phyloP scores from a whole-genome alignment of 305 asterid species.

The Rubia peregrina region DNA sequence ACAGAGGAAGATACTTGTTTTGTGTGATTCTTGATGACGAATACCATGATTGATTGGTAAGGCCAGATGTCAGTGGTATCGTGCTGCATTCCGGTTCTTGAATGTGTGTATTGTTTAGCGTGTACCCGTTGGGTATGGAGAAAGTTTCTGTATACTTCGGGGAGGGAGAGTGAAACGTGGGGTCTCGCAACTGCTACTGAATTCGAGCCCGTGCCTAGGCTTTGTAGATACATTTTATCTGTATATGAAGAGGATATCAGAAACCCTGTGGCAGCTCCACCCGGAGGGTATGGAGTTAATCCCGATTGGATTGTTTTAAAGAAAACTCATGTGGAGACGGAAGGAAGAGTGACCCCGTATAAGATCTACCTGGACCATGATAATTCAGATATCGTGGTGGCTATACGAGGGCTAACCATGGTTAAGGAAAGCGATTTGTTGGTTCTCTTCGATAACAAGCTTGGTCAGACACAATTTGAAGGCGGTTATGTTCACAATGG shows the following conservation, averaged over 20 bases:
- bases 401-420: constrained; percentile 80
- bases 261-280: constrained; percentile 69
- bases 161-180: constrained; percentile 89
- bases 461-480: constrained; percentile 92
- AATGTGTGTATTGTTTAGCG: constrained; percentile 88
- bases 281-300: constrained; percentile 80
- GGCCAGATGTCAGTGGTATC: constrained; percentile 86
- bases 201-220: constrained; percentile 79
- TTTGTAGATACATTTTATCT: constrained; percentile 65
- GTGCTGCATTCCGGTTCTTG: constrained; percentile 82
- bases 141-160: constrained; percentile 80
- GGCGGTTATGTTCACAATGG: constrained; percentile 97
- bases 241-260: constrained; percentile 73
- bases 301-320: constrained; percentile 60
- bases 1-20: background rate
- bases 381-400: constrained; percentile 54
- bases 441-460: constrained; percentile 70
- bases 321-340: constrained; percentile 49
- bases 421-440: constrained; percentile 74
- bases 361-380: constrained; percentile 80
- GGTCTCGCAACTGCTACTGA: constrained; percentile 79
- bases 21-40: constrained; percentile 15
- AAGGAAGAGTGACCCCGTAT: constrained; percentile 70
- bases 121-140: constrained; percentile 98
- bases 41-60: constrained; percentile 29